Conservation (phyloP, 805 yeast species). For the Candida multigemmis region DNA sequence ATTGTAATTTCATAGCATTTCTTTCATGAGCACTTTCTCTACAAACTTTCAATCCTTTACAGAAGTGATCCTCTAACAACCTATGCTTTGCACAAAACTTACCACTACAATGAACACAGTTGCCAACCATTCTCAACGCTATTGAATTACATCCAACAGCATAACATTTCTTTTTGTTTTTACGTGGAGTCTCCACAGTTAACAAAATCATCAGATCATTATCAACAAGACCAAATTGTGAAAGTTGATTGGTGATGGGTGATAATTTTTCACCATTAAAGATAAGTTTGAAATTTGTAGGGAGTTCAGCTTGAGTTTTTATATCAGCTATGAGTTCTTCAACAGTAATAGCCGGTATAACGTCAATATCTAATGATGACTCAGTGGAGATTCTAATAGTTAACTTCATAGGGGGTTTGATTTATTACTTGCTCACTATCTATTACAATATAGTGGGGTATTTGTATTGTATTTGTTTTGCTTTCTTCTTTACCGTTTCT, state of each 20-base stretch:
- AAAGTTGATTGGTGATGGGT: slow-evolving; percentile 13
- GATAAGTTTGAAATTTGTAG: slow-evolving; percentile 29
- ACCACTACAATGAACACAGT: slow-evolving; percentile 77
- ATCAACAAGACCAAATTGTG: slow-evolving; percentile 8
- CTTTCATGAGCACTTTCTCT: slow-evolving; percentile 77
- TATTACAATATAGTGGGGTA: too few species aligned
- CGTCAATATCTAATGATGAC: slow-evolving; percentile 34
- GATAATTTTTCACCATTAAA: slow-evolving; percentile 28
- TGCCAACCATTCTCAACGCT: slow-evolving; percentile 67
- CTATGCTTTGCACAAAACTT: slow-evolving; percentile 84
- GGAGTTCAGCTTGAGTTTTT: slow-evolving; percentile 19
- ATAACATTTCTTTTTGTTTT: slow-evolving; percentile 40
- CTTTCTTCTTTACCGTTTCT: too few species aligned
- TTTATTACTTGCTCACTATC: too few species aligned
- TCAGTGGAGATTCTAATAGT: slow-evolving; percentile 40
- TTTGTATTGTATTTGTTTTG: too few species aligned
- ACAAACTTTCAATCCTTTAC: slow-evolving; percentile 70
- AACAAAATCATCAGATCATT: slow-evolving; percentile 12
- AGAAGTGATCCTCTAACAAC: slow-evolving; percentile 73
- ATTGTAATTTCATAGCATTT: slow-evolving; percentile 74
- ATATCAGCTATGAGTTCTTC: slow-evolving; percentile 41
- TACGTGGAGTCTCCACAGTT: slow-evolving; percentile 14
- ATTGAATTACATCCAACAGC: slow-evolving; percentile 53
- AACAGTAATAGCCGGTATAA: slow-evolving; percentile 44
- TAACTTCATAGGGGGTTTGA: slow-evolving; percentile 34